Base-by-base conservation (phyloP, 2,329 filamentous ascomycete genomes). In the Phaeosphaeriaceae sp. region DNA sequence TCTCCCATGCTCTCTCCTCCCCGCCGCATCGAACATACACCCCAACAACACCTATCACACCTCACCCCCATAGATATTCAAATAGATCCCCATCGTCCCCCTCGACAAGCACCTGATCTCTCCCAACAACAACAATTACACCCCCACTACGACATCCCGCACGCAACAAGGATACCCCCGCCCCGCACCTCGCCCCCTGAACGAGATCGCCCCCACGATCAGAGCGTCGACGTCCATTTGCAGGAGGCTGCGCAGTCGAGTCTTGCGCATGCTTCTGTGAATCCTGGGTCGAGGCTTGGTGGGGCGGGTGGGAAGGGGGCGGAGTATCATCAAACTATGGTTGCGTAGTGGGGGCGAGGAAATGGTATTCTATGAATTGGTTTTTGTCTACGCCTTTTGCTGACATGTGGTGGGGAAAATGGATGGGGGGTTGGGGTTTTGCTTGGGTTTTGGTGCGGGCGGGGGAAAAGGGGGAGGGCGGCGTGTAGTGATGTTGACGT, bases 161-260 rank as follows among this genome's bases (percentile, higher is more conserved):
- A 62, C 13, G 63, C 69, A 8, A 36, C 56, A 4, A 44, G 63
- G 15, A 42, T 60, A 38, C 28, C 56, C 2, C 42, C 57, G 12
- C 46, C 48, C 17, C 63, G 57, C 26, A 57, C 52, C 29, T 64
- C 64, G 6, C 66, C 67, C 1, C 63, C 64, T 3, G 63, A 66
- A 4, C 43, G 54, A 8, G 61, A 64, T 18, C 43, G 61, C 16
- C 57, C 64, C 15, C 52, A 57, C 9, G 63, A 66, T 18, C 35
- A 51, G 5, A 63, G 59, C 9, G 55, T 64, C 4, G 66, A 70
- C 36, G 56, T 55, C 0, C 69, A 72, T 37, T 46, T 72, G 21
- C 68, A 71, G 32, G 69, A 72, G 52, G 69, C 69, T 3, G 67
- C 68, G 6, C 65, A 71, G 46, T 66, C 61, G 1, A 52, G 66